These are phyloP conservation scores for Lactuca sativa DNA, from an alignment of 129 eudicot genomes.

Conservation along the genomic window DNA sequence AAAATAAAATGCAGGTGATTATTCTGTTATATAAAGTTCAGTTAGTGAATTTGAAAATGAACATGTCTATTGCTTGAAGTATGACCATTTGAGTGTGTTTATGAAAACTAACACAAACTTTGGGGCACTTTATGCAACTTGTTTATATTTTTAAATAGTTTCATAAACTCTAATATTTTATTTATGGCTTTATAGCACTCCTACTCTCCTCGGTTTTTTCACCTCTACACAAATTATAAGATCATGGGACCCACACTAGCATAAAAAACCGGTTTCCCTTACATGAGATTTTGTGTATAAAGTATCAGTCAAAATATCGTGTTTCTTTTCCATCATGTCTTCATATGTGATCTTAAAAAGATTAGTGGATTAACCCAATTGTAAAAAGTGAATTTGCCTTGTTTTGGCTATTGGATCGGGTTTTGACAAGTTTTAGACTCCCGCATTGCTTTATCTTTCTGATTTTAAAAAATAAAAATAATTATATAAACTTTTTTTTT, in stretches of 20 bases:
- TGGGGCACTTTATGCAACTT: slow-evolving; percentile 13
- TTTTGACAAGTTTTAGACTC: too few relatives aligned
- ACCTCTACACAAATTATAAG: slow-evolving; percentile 23
- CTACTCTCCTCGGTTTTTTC: slow-evolving; percentile 26
- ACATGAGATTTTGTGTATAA: slow-evolving; percentile 9
- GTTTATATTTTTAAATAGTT: not conserved
- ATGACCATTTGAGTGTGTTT: not conserved
- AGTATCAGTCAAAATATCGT: slow-evolving; percentile 6
- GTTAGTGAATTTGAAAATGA: not conserved
- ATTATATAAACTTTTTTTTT: too few relatives aligned
- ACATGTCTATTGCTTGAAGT: not conserved
- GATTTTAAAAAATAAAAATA: too few relatives aligned
- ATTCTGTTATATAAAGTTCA: not conserved
- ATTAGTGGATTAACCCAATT: not conserved
- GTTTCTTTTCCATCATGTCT: not conserved
- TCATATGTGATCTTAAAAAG: too few relatives aligned
- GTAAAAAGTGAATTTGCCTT: not conserved
- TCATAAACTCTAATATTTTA: not conserved
- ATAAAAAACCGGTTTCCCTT: not conserved
- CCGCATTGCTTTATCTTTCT: too few relatives aligned
- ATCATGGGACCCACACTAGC: slow-evolving; percentile 19
- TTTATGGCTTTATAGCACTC: slow-evolving; percentile 16
- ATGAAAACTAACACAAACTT: not conserved
- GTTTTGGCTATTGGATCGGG: too few relatives aligned
- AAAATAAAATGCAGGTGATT: not conserved